Evolutionary conservation across 2,329 filamentous ascomycete species (phyloP).

Genomic region (Emergomyces africanus): DNA sequence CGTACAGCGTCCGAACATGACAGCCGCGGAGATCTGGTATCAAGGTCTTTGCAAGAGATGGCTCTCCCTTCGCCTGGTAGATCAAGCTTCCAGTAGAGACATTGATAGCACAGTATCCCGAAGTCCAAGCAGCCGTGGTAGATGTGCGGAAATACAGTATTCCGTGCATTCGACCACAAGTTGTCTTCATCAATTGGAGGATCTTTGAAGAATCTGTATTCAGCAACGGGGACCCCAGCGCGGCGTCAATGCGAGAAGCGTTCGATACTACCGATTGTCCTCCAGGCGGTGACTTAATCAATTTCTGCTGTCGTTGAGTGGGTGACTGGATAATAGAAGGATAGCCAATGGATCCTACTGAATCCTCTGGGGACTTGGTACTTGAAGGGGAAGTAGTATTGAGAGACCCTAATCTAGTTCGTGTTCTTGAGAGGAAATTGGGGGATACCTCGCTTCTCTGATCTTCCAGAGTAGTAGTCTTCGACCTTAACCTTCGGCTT

Average conservation of each 20-base stretch:
- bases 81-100: slow-evolving; percentile 38
- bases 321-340: slow-evolving; percentile 35
- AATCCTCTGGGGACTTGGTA: slow-evolving; percentile 27
- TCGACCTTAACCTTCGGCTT: slow-evolving; percentile 26
- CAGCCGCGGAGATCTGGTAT: slow-evolving; percentile 39
- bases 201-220: slow-evolving; percentile 36
- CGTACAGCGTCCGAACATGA: slow-evolving; percentile 36
- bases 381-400: slow-evolving; percentile 22
- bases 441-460: slow-evolving; percentile 27
- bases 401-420: slow-evolving; percentile 29
- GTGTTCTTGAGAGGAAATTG: slow-evolving; percentile 20
- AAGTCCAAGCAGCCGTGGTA: slow-evolving; percentile 33
- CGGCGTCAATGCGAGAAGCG: slow-evolving; percentile 18
- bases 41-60: slow-evolving; percentile 34
- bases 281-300: slow-evolving; percentile 21
- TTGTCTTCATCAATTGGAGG: slow-evolving; percentile 39
- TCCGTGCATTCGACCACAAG: slow-evolving; percentile 40
- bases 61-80: slow-evolving; percentile 38
- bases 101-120: slow-evolving; percentile 40
- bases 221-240: slow-evolving; percentile 26
- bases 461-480: slow-evolving; percentile 31
- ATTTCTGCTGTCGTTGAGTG: slow-evolving; percentile 24
- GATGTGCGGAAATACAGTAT: slow-evolving; percentile 38
- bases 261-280: slow-evolving; percentile 16
- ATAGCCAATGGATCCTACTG: slow-evolving; percentile 33